Evolutionary conservation across 1,284 basidiomycete species (phyloP), one percentile per base, ranked within the genome.

Genomic region (Naganishia sp.): DNA sequence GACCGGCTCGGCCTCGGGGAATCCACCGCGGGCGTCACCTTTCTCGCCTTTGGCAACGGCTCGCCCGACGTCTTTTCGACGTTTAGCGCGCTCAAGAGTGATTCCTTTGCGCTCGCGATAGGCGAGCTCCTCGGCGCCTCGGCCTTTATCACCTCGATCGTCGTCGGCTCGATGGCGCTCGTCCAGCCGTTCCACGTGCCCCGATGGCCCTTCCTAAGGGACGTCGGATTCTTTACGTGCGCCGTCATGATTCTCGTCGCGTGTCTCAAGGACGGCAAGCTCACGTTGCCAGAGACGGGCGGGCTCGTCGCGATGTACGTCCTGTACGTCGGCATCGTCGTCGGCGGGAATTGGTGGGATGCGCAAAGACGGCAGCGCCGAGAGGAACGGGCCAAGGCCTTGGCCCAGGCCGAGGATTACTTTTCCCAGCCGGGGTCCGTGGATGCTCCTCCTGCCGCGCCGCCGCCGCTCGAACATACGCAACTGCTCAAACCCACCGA

Each of bases 41-140:
- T 97, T 72, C 84, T 97, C 25, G 94, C 94, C 0, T 92, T 95
- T 75, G 93, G 94, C 49, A 96, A 95, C 75, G 92, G 92, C 36
- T 92, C 89, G 71, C 93, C 92, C 0, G 92, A 95, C 77, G 85
- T 94, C 6, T 97, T 98, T 77, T 90, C 92, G 13, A 98, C 95
- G 0, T 97, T 95, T 77, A 90, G 91, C 0, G 92, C 95, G 18
- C 91, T 99, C 86, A 87, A 87, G 54, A 83, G 88, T 16, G 83
- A 88, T 72, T 92, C 93, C 0, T 93, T 94, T 7, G 87, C 90
- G 63, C 81, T 99, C 61, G 95, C 95, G 0, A 87, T 99, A 56
- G 95, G 95, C 45, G 95, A 99, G 79, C 84, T 99, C 6, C 83
- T 99, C 25, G 95, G 95, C 16, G 95, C 95, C 1, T 94, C 95